These are phyloP conservation scores for Rhodotorula sp. DNA, from an alignment of 1,284 basidiomycete genomes.

Conservation along the genomic window DNA sequence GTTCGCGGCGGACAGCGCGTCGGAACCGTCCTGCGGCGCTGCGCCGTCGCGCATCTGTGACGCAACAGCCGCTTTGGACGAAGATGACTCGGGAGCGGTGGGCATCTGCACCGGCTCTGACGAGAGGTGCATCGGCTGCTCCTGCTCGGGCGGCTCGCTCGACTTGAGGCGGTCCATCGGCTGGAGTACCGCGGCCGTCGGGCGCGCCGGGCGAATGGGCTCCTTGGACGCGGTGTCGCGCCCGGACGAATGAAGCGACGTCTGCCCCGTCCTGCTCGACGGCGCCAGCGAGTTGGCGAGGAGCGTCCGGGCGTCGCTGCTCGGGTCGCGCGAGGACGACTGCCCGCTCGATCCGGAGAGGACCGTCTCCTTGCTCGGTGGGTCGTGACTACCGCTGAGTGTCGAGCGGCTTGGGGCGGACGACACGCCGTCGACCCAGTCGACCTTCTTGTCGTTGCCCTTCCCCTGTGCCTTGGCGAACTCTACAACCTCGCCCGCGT, in stretches of 20 bases:
- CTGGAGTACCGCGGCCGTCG: constrained; percentile 21
- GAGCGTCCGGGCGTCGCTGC: not conserved
- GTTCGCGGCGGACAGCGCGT: constrained; percentile 6
- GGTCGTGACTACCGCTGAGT: not conserved
- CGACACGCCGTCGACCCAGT: not conserved
- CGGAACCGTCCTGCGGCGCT: not conserved
- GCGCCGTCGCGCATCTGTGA: not conserved
- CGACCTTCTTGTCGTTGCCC: not conserved
- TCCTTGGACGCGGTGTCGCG: not conserved
- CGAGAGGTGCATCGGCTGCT: not conserved
- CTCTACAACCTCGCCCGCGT: not conserved
- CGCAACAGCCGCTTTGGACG: too few species aligned
- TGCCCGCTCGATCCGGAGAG: constrained; percentile 4
- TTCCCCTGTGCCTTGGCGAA: not conserved
- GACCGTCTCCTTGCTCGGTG: constrained; percentile 2
- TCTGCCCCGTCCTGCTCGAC: constrained; percentile 1
- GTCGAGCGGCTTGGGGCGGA: not conserved
- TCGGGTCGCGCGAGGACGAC: constrained; percentile 2
- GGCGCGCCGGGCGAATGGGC: not conserved
- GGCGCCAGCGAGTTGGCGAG: constrained; percentile 3
- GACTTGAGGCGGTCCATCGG: constrained; percentile 13
- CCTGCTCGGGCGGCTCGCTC: not conserved
- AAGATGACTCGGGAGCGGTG: too few species aligned
- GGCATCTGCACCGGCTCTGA: too few species aligned
- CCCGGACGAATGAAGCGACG: constrained; percentile 4